Percentiles rank a stretch among this genome's conserved stretches.
These are phyloP conservation scores for Tylopilus orsonianus DNA, from an alignment of 1,284 basidiomycete species.

Conservation along the genomic window DNA sequence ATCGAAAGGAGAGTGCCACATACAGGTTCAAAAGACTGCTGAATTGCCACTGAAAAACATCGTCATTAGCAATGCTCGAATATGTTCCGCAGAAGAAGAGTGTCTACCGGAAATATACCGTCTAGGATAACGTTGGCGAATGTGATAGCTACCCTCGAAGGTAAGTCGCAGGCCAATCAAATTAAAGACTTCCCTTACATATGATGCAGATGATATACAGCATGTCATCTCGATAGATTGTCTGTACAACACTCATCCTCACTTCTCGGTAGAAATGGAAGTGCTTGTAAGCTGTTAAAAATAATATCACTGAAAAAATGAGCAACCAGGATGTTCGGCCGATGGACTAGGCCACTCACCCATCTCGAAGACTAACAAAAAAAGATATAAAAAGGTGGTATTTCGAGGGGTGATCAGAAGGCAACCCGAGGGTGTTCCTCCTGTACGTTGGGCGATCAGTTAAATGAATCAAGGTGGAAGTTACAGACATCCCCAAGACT, in stretches of 20 bases:
- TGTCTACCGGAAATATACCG: constrained; percentile 14
- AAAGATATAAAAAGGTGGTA: constrained; percentile 5
- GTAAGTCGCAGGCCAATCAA: background rate
- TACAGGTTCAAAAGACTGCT: constrained; percentile 5
- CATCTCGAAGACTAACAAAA: constrained; percentile 10
- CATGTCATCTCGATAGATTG: constrained; percentile 17
- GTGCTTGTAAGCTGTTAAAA: constrained; percentile 13
- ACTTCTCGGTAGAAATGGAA: constrained; percentile 11
- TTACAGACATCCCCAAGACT: background rate
- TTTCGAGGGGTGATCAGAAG: background rate
- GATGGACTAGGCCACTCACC: background rate
- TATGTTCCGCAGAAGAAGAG: background rate
- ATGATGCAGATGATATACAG: constrained; percentile 19
- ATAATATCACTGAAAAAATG: constrained; percentile 15
- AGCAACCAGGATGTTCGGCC: background rate
- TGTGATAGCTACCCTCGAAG: constrained; percentile 13
- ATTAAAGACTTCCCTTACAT: constrained; percentile 5
- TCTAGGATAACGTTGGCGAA: constrained; percentile 16
- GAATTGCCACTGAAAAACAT: constrained; percentile 5
- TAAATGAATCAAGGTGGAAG: background rate
- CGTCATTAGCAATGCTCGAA: background rate
- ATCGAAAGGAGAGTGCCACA: background rate
- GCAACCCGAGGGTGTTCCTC: background rate
- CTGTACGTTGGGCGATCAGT: background rate
- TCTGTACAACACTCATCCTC: constrained; percentile 1